Base-by-base conservation (phyloP, 2,329 filamentous ascomycete species). In the Botrytis pseudocinerea region DNA sequence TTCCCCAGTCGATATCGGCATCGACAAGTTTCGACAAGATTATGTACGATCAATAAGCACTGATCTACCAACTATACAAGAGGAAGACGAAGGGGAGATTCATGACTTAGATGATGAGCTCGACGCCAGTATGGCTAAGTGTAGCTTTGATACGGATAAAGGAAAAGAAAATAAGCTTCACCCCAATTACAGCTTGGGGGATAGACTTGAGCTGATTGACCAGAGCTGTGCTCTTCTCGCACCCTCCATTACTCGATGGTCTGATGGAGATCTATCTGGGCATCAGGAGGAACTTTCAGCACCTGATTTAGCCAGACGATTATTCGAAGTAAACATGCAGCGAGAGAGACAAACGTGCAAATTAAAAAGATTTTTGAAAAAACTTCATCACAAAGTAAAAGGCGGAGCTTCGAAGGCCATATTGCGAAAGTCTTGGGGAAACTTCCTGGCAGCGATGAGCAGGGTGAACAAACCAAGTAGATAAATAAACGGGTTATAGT, bases 101-200 rank as follows among this genome's bases (percentile, higher is more conserved):
- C 7, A 46, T 4, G 4, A 44, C 8, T 28, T 20, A n/a, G 10
- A 16, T 32, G 4, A 42, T 9, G 18, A 69, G 1, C 18, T 44
- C 12, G 38, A 42, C 12, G 38, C 73, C 57, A 76, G 74, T 16
- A 32, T 28, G 3, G 35, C 38, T 4, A 14, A 12, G n/a, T 42
- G 8, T 25, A 18, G 22, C 10, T 42, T 25, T 9, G 38, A 44
- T 28, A 20, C 28, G 12, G n/a, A 38, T 0, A 12, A 42, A 4
- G 18, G 12, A 4, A 5, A 38, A 18, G 10, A 69, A 2, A 16
- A 35, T 20, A 32, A 32, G 3, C 25, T 57, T 57, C 48, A 10
- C 32, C 10, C 40, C 25, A 20, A 1, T 28, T 3, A 32, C 46
- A n/a, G 9, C 46, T 20, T 48, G 8, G 35, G 10, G 16, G n/a